Conservation (phyloP, 2,329 filamentous ascomycete genomes). For the Exophiala oligosperma region DNA sequence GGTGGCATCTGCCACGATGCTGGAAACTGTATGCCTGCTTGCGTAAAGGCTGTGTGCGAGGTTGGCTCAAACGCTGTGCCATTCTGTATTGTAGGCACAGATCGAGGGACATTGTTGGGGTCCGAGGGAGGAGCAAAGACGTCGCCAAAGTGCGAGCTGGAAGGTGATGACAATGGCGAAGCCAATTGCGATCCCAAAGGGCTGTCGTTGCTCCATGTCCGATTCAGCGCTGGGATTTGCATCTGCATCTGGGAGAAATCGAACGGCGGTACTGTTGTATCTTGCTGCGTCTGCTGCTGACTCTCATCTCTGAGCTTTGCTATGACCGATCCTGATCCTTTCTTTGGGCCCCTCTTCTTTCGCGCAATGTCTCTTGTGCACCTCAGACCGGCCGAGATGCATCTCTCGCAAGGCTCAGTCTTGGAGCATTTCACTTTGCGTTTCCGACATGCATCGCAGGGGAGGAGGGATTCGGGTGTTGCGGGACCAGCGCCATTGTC, state of each 20-base stretch:
- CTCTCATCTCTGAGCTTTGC: slow-evolving; percentile 29
- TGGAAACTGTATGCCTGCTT: slow-evolving; percentile 27
- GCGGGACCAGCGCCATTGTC: slow-evolving; percentile 8
- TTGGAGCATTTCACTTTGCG: slow-evolving; percentile 29
- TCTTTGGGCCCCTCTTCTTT: slow-evolving; percentile 31
- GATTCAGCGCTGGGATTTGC: slow-evolving; percentile 24
- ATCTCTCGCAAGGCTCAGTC: slow-evolving; percentile 27
- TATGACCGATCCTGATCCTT: slow-evolving; percentile 31
- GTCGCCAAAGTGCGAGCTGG: slow-evolving; percentile 23
- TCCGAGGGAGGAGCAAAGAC: slow-evolving; percentile 16
- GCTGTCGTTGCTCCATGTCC: slow-evolving; percentile 22
- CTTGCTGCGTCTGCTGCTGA: slow-evolving; percentile 19
- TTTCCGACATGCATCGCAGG: slow-evolving; percentile 30
- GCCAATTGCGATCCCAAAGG: slow-evolving; percentile 23
- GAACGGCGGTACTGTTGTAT: slow-evolving; percentile 26
- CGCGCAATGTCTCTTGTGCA: slow-evolving; percentile 29
- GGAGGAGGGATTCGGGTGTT: slow-evolving; percentile 20
- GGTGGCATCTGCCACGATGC: slow-evolving; percentile 28
- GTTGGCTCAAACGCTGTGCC: slow-evolving; percentile 22
- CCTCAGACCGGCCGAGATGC: slow-evolving; percentile 23
- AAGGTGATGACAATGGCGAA: slow-evolving; percentile 26
- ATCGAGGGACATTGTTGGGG: slow-evolving; percentile 20
- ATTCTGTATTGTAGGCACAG: slow-evolving; percentile 23
- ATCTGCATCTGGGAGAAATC: slow-evolving; percentile 25
- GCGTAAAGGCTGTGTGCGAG: slow-evolving; percentile 24